phyloP scores from a whole-genome alignment of 345 rosid species.

The Acer saccharum region DNA sequence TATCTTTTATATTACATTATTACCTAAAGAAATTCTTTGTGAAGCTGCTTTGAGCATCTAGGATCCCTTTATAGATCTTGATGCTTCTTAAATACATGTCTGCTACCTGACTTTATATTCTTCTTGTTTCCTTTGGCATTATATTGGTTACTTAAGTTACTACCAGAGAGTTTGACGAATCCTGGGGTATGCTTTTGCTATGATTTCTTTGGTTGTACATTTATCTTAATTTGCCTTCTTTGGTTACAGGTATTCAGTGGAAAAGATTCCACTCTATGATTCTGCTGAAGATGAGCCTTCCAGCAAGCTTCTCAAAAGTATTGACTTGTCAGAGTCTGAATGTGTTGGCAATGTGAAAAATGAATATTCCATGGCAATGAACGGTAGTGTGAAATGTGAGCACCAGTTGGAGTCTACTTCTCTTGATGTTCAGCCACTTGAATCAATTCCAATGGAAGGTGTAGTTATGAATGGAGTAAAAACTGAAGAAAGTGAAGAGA shows the following conservation, averaged over 20 bases:
- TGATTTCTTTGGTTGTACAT: slow-evolving; percentile 9
- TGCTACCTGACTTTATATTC: neutral
- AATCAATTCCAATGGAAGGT: slow-evolving; percentile 45
- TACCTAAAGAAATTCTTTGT: neutral
- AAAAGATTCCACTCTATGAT: slow-evolving; percentile 87
- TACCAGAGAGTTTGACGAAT: neutral
- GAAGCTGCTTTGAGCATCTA: neutral
- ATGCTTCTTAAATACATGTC: neutral
- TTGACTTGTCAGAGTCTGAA: slow-evolving; percentile 23
- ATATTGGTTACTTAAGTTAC: neutral
- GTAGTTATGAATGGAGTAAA: slow-evolving; percentile 41
- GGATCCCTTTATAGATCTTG: neutral
- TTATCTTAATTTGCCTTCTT: slow-evolving; percentile 17
- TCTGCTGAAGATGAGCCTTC: slow-evolving; percentile 94
- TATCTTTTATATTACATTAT: neutral
- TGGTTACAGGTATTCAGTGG: slow-evolving; percentile 77
- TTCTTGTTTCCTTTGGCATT: neutral
- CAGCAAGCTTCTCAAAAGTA: slow-evolving; percentile 50
- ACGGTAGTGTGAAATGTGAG: slow-evolving; percentile 31
- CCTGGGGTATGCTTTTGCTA: neutral
- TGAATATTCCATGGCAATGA: slow-evolving; percentile 26
- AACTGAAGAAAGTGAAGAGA: slow-evolving; percentile 47
- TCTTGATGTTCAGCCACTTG: slow-evolving; percentile 38
- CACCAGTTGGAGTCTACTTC: slow-evolving; percentile 43
- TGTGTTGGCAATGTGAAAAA: slow-evolving; percentile 31